Evolutionary conservation across 2,329 filamentous ascomycete species (phyloP).

Genomic region (Microsporum canis): DNA sequence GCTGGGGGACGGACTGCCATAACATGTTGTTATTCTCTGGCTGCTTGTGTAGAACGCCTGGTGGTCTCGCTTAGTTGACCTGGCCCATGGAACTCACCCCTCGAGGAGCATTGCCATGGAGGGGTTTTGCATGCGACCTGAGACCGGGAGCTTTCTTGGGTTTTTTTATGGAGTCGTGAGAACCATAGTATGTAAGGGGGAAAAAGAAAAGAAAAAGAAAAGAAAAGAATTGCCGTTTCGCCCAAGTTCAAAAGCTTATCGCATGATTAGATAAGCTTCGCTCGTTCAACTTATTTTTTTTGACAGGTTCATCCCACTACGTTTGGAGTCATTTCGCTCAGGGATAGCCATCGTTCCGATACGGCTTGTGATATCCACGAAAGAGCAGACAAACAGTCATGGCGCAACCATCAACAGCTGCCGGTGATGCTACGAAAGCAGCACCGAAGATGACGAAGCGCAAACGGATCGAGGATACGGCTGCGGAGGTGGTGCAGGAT

Average conservation of each 20-base stretch:
- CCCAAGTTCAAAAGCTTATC: background rate
- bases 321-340: background rate
- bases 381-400: background rate
- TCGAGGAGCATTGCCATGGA: background rate
- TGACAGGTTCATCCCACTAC: background rate
- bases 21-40: background rate
- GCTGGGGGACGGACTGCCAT: background rate
- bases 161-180: background rate
- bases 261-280: background rate
- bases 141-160: background rate
- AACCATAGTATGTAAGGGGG: background rate
- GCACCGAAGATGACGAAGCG: slow-evolving; percentile 6
- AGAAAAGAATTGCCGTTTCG: background rate
- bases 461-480: slow-evolving; percentile 16
- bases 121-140: slow-evolving; percentile 1
- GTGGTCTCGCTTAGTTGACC: background rate
- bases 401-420: background rate
- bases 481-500: slow-evolving; percentile 18
- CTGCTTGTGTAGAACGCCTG: background rate
- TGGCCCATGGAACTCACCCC: background rate
- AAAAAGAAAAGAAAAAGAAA: background rate
- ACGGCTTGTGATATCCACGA: background rate
- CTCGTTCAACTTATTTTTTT: background rate
- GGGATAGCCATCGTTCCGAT: background rate
- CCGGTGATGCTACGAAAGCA: background rate